These are phyloP conservation scores for Sherardia arvensis DNA, from an alignment of 257 asterid genomes.

Conservation along the genomic window DNA sequence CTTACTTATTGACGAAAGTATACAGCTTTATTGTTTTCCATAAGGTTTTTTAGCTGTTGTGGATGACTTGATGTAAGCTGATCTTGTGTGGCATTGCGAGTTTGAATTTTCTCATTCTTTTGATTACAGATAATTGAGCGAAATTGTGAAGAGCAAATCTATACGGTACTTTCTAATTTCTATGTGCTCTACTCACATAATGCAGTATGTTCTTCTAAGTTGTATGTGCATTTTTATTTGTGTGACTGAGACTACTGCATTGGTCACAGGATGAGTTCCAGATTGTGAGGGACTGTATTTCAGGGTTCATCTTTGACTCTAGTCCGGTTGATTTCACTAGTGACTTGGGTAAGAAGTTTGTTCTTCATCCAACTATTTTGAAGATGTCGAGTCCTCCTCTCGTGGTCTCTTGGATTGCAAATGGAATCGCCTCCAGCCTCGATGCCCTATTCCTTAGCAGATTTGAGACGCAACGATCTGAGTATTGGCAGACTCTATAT, in stretches of 20 bases:
- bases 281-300: conserved; percentile 69
- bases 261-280: conserved; percentile 50
- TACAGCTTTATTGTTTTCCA: too few relatives aligned
- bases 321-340: conserved; percentile 83
- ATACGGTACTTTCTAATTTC: conserved; percentile 34
- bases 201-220: background rate
- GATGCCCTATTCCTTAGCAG: conserved; percentile 71
- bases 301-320: conserved; percentile 86
- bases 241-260: background rate
- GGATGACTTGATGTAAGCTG: background rate
- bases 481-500: conserved; percentile 92
- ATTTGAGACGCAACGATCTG: conserved; percentile 82
- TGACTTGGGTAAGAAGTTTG: conserved; percentile 62
- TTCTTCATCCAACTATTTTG: conserved; percentile 69
- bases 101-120: conserved; percentile 10
- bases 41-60: background rate
- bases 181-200: conserved; percentile 3
- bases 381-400: conserved; percentile 65
- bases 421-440: conserved; percentile 60
- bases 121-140: conserved; percentile 77
- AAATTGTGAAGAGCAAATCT: conserved; percentile 44
- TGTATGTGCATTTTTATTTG: background rate
- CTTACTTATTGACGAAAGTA: background rate
- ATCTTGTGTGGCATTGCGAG: background rate
- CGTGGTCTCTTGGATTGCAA: conserved; percentile 60